A percentile compares a stretch with the other conserved stretches of the same genome.
Conservation (phyloP, 148 eudicot species). For the Rhododendron henanense region DNA sequence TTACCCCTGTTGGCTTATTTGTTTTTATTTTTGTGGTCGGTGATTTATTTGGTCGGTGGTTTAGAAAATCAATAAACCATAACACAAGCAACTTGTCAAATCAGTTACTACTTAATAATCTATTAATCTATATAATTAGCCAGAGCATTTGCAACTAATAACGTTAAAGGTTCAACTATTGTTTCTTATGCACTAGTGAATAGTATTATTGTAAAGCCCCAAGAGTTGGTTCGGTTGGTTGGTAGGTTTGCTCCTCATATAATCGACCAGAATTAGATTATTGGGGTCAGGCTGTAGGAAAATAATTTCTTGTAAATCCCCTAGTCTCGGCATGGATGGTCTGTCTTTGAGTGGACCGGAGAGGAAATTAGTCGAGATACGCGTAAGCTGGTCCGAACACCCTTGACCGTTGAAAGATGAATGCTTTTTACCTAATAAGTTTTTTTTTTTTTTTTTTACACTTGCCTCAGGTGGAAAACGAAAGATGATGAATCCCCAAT, state of each 20-base stretch:
- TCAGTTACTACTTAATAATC: too few relatives aligned
- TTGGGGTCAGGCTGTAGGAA: too few relatives aligned
- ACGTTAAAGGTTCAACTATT: background rate
- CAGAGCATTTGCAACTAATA: background rate
- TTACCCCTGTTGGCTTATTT: background rate
- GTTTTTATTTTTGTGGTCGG: background rate
- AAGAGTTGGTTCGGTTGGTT: background rate
- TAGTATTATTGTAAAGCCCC: background rate
- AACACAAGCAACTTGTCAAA: background rate
- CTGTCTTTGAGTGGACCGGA: background rate
- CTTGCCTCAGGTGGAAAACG: constrained; percentile 38
- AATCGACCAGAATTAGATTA: background rate
- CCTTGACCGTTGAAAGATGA: background rate
- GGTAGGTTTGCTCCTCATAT: too few relatives aligned
- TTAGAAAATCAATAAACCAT: background rate
- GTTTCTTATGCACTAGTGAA: background rate
- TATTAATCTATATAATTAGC: too few relatives aligned
- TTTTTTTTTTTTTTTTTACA: background rate
- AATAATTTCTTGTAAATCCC: background rate
- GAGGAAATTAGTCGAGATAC: too few relatives aligned
- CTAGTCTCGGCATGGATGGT: background rate
- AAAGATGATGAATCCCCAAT: constrained; percentile 38
- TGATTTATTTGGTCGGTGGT: background rate
- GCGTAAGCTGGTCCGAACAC: background rate
- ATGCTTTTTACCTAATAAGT: background rate